These are phyloP conservation scores for Thermothelomyces thermophilus DNA, from an alignment of 2,329 filamentous ascomycete genomes.

Conservation along the genomic window DNA sequence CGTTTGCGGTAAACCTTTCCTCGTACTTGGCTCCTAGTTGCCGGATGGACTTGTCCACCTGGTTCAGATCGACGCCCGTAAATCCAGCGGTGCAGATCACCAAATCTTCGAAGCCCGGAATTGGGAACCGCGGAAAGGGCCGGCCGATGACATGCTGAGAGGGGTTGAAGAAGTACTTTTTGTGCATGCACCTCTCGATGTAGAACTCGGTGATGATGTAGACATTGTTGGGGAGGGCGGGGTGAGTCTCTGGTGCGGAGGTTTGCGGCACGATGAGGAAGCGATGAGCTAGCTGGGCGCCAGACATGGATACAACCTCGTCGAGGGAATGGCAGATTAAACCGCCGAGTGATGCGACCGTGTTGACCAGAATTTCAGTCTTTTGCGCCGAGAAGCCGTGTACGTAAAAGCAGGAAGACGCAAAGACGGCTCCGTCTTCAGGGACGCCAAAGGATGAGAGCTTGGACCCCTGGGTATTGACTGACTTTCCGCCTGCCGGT, in stretches of 20 bases:
- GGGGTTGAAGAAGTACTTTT: constrained; percentile 64
- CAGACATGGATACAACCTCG: constrained; percentile 32
- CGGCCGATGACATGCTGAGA: constrained; percentile 64
- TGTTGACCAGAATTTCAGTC: constrained; percentile 41
- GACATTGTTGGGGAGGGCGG: constrained; percentile 34
- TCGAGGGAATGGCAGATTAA: constrained; percentile 37
- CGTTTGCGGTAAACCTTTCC: constrained; percentile 63
- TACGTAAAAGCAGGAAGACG: constrained; percentile 52
- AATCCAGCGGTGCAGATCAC: constrained; percentile 78
- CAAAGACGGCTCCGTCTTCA: constrained; percentile 42
- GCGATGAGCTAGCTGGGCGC: constrained; percentile 32
- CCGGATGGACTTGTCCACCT: constrained; percentile 68
- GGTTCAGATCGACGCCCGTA: constrained; percentile 73
- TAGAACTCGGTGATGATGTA: constrained; percentile 80
- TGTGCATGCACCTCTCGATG: constrained; percentile 80
- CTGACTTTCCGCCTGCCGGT: constrained; percentile 9
- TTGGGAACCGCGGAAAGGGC: constrained; percentile 66
- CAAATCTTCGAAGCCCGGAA: constrained; percentile 62
- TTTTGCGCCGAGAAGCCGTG: constrained; percentile 52
- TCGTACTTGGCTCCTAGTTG: constrained; percentile 77
- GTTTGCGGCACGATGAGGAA: constrained; percentile 51
- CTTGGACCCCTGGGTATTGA: constrained; percentile 23
- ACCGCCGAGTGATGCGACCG: constrained; percentile 44
- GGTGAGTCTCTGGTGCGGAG: constrained; percentile 42
- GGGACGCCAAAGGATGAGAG: constrained; percentile 23